Conservation (phyloP, 345 rosid genomes). For the Populus euphratica region DNA sequence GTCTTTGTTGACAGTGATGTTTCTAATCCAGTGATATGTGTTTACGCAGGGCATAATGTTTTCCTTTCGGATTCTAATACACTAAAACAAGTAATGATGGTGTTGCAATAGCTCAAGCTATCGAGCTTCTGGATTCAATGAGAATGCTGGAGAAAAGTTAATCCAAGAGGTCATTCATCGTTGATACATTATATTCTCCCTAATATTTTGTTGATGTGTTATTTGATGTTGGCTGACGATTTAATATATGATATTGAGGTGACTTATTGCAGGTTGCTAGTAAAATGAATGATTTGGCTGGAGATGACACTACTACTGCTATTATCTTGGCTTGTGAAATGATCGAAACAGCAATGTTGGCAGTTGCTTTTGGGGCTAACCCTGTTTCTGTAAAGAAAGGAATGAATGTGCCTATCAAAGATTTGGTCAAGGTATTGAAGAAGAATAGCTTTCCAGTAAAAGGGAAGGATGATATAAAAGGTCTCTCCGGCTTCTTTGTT, state of each 20-base stretch:
- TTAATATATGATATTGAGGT: slow-evolving; percentile 14
- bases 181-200: slow-evolving; percentile 35
- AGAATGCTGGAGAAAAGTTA: slow-evolving; percentile 73
- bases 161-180: slow-evolving; percentile 88
- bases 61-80: slow-evolving; percentile 55
- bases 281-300: slow-evolving; percentile 78
- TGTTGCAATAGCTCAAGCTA: slow-evolving; percentile 67
- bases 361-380: slow-evolving; percentile 77
- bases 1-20: background rate
- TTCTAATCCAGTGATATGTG: slow-evolving; percentile 3
- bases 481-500: slow-evolving; percentile 28
- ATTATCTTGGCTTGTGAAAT: slow-evolving; percentile 74
- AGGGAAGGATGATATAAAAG: slow-evolving; percentile 64
- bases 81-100: slow-evolving; percentile 76
- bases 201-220: slow-evolving; percentile 6
- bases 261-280: slow-evolving; percentile 59
- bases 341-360: slow-evolving; percentile 67
- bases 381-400: slow-evolving; percentile 69
- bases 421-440: slow-evolving; percentile 46
- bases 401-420: slow-evolving; percentile 58
- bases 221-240: background rate
- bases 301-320: slow-evolving; percentile 91
- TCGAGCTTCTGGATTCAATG: slow-evolving; percentile 66
- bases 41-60: slow-evolving; percentile 70
- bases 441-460: slow-evolving; percentile 54